These are phyloP conservation scores for Fusarium sp. DNA, from an alignment of 2,329 filamentous ascomycete species.

Conservation along the genomic window DNA sequence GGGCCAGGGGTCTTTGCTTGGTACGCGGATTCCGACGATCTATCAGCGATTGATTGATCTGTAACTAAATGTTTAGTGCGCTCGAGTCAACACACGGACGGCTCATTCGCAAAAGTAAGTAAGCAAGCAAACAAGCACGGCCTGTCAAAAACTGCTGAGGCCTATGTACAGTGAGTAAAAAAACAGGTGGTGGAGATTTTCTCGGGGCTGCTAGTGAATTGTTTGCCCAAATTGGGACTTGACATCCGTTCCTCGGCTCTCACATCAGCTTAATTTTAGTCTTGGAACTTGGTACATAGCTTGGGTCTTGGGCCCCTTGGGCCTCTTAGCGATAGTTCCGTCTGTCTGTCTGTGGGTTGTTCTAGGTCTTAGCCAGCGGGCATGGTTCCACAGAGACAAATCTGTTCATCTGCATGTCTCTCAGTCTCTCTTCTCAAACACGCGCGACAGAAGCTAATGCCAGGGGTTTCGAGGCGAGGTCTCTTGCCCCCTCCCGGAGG, in stretches of 20 bases:
- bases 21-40: not conserved
- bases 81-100: not conserved
- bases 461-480: not conserved
- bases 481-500: not conserved
- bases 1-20: not conserved
- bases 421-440: not conserved
- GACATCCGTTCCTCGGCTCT: conserved; percentile 13
- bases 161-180: not conserved
- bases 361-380: not conserved
- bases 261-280: not conserved
- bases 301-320: not conserved
- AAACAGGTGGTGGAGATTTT: conserved; percentile 1
- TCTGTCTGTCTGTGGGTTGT: not conserved
- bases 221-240: conserved; percentile 5
- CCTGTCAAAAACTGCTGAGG: not conserved
- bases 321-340: not conserved
- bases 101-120: not conserved
- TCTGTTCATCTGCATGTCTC: not conserved
- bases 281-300: not conserved
- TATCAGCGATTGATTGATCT: not conserved
- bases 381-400: conserved; percentile 1
- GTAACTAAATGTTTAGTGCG: not conserved
- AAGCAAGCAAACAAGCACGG: not conserved
- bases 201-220: conserved; percentile 1
- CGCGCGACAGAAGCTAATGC: not conserved